A percentile compares a stretch with the other conserved stretches of the same genome.
Evolutionary conservation across 2,329 filamentous ascomycete genomes (phyloP).

Genomic region (Fusarium multiceps): DNA sequence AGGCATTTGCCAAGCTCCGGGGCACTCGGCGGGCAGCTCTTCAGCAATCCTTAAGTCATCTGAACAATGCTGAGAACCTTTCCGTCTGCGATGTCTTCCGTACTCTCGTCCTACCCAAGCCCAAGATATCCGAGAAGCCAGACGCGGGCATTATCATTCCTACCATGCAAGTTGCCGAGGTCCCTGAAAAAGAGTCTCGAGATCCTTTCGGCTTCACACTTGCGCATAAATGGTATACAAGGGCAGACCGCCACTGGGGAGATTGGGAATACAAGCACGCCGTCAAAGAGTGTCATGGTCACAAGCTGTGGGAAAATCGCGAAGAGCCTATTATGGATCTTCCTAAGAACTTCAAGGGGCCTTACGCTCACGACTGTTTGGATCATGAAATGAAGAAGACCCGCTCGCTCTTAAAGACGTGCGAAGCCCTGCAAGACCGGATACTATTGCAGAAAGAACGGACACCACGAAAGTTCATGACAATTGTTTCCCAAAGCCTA

Average conservation of each 20-base stretch:
- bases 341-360: constrained; percentile 43
- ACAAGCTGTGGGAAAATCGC: constrained; percentile 4
- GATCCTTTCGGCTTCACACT: constrained; percentile 47
- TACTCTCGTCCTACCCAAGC: constrained; percentile 51
- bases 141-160: constrained; percentile 42
- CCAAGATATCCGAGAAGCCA: constrained; percentile 16
- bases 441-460: constrained; percentile 22
- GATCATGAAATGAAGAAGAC: constrained; percentile 42
- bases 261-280: constrained; percentile 27
- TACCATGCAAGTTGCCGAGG: constrained; percentile 31
- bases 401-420: constrained; percentile 21
- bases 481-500: constrained; percentile 11
- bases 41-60: constrained; percentile 55
- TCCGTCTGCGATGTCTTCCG: constrained; percentile 52
- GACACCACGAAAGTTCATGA: constrained; percentile 36
- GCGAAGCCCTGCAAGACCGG: constrained; percentile 14
- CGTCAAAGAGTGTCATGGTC: constrained; percentile 31
- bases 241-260: constrained; percentile 36
- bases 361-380: constrained; percentile 34
- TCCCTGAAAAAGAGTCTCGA: constrained; percentile 40
- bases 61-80: constrained; percentile 54
- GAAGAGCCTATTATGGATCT: constrained; percentile 39
- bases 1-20: constrained; percentile 51
- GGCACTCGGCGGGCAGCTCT: constrained; percentile 59
- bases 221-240: constrained; percentile 39